A percentile compares a stretch with the other conserved stretches of the same genome.
Evolutionary conservation across 768 basidiomycete genomes (phyloP).

Genomic region (Sarcodon sp.): DNA sequence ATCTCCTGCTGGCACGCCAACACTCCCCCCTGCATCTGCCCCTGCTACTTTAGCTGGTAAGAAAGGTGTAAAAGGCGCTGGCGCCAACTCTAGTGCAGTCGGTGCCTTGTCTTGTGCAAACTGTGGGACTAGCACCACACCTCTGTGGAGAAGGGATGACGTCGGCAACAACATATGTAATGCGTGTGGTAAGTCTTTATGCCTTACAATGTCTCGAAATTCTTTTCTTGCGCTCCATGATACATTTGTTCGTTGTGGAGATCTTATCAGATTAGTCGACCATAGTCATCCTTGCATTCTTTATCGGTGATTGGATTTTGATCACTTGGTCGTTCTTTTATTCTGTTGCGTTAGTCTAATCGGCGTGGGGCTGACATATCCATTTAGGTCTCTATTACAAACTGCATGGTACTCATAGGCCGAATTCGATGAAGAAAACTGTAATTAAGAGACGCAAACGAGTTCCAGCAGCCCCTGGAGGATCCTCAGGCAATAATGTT

Average conservation of each 20-base stretch:
- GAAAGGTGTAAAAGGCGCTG: constrained; percentile 9
- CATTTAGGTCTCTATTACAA: constrained; percentile 89
- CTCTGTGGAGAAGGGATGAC: constrained; percentile 82
- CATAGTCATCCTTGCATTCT: background rate
- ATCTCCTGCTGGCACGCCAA: constrained; percentile 3
- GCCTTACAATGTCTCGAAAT: constrained; percentile 12
- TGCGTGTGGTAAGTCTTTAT: constrained; percentile 68
- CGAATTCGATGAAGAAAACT: constrained; percentile 98
- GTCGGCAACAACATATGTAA: constrained; percentile 92
- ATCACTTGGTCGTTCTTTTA: background rate
- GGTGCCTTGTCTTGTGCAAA: constrained; percentile 79
- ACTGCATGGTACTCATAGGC: constrained; percentile 91
- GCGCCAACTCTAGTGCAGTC: constrained; percentile 23
- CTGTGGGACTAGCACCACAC: constrained; percentile 83
- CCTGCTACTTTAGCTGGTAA: constrained; percentile 1
- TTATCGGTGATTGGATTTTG: background rate
- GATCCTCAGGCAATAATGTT: constrained; percentile 8
- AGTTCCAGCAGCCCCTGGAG: constrained; percentile 66
- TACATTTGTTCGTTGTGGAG: constrained; percentile 10
- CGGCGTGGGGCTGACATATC: background rate
- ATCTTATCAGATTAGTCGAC: constrained; percentile 25
- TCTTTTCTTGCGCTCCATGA: constrained; percentile 9
- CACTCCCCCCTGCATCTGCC: constrained; percentile 6
- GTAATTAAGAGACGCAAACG: constrained; percentile 98
- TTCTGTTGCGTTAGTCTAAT: constrained; percentile 1